phyloP scores from a whole-genome alignment of 176 grass and related monocot genomes.

The Alopecurus myosuroides region DNA sequence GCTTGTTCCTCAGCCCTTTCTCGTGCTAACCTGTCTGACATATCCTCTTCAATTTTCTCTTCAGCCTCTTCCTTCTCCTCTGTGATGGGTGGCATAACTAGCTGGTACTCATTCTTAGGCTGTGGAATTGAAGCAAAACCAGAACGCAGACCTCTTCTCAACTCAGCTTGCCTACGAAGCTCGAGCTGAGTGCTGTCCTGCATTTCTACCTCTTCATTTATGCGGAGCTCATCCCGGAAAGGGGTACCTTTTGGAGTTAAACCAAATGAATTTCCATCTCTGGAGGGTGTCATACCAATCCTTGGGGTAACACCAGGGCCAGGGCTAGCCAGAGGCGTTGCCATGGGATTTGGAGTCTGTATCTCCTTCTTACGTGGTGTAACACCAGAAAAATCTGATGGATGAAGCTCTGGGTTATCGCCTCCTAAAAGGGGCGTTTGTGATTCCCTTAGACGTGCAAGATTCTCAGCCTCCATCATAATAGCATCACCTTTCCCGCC shows the following conservation, averaged over 20 bases:
- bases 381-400: slow-evolving; percentile 87
- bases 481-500: slow-evolving; percentile 87
- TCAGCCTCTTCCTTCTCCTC: slow-evolving; percentile 62
- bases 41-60: slow-evolving; percentile 88
- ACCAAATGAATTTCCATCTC: slow-evolving; percentile 63
- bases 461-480: slow-evolving; percentile 99
- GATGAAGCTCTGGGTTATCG: slow-evolving; percentile 86
- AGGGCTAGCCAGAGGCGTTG: slow-evolving; percentile 69
- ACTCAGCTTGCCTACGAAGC: slow-evolving; percentile 61
- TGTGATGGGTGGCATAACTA: slow-evolving; percentile 66
- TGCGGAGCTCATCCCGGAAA: slow-evolving; percentile 74
- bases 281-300: slow-evolving; percentile 75
- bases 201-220: slow-evolving; percentile 82
- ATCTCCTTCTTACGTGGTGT: slow-evolving; percentile 85
- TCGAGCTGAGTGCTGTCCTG: slow-evolving; percentile 60
- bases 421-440: slow-evolving; percentile 93
- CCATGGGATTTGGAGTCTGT: slow-evolving; percentile 85
- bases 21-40: slow-evolving; percentile 72
- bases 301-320: slow-evolving; percentile 70
- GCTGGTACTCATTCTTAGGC: slow-evolving; percentile 89
- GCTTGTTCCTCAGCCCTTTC: slow-evolving; percentile 70
- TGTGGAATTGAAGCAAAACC: slow-evolving; percentile 67
- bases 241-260: slow-evolving; percentile 72
- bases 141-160: slow-evolving; percentile 57
- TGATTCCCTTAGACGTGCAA: slow-evolving; percentile 84